Evolutionary conservation across 495 filamentous ascomycete genomes (phyloP).

Genomic region (Astrothelium macrocarpum): DNA sequence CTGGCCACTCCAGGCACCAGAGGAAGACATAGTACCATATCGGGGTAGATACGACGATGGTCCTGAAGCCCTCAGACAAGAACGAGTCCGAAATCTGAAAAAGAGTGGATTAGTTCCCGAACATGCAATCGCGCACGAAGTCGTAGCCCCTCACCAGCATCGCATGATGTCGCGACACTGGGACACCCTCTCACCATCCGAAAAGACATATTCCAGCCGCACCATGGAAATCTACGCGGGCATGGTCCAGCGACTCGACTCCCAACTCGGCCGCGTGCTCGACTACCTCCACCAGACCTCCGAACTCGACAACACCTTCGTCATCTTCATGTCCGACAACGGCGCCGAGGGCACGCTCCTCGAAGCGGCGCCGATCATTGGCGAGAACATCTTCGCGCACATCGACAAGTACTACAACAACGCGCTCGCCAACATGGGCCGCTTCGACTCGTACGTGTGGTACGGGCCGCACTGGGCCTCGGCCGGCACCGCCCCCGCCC

Average conservation of each 20-base stretch:
- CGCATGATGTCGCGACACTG: conserved; percentile 33
- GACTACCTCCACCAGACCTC: conserved; percentile 41
- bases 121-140: conserved; percentile 43
- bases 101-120: conserved; percentile 42
- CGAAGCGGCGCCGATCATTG: conserved; percentile 43
- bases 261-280: conserved; percentile 46
- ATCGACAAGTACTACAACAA: conserved; percentile 52
- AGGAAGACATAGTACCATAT: conserved; percentile 44
- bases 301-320: conserved; percentile 52
- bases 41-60: conserved; percentile 49
- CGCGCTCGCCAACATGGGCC: conserved; percentile 48
- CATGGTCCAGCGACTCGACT: conserved; percentile 51
- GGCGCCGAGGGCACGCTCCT: conserved; percentile 50
- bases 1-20: conserved; percentile 51
- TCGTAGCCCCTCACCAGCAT: conserved; percentile 38
- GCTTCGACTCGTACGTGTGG: conserved; percentile 50
- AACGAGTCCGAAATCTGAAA: conserved; percentile 43
- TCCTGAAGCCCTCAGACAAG: conserved; percentile 43
- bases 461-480: conserved; percentile 53
- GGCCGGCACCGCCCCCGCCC: conserved; percentile 48
- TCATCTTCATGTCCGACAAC: conserved; percentile 53
- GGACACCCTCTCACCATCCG: conserved; percentile 39
- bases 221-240: conserved; percentile 51
- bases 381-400: conserved; percentile 37
- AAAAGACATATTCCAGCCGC: conserved; percentile 40